Base-by-base conservation (phyloP, 257 asterid species). In the Capsicum baccatum region DNA sequence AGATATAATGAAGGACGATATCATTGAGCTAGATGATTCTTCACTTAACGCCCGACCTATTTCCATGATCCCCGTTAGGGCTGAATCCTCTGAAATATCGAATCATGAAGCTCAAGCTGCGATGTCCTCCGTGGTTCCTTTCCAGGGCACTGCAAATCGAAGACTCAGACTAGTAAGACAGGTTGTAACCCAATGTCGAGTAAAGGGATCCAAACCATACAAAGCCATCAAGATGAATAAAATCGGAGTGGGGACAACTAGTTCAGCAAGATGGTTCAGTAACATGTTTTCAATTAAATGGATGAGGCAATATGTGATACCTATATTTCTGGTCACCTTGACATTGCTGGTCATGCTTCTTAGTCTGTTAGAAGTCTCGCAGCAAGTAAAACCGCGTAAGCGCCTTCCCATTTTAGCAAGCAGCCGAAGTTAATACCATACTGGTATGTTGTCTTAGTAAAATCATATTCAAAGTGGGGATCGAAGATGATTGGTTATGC, bases 1-100 rank as follows among this genome's bases (percentile, higher is more conserved):
- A 0, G 99, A 96, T 86, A 92, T 96, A 85, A 89, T 96, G 97
- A 89, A 92, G 82, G 98, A 96, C 71, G 97, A 96, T 85, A 96
- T 96, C 62, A 87, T 96, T 11, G 83, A 87, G 83, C 92, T 94
- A 42, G 99, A 93, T 17, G 94, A 95, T 44, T 82, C 92, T 50
- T 84, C 93, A 9, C 56, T 83, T 35, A 37, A 83, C 6, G 55
- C 52, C 11, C 63, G 26, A 67, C 54, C 90, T 56, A 79, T 82
- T 59, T 44, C 66, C 39, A 33, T 63, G 84, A 78, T 50, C 50
- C 54, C 69, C 7, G 9, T 48, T n/a, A 83, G 80, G 64, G 48
- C 79, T 6, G 89, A 83, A 67, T 35, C 86, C 71, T 79, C 64
- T 67, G 79, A 37, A 48, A 83, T 63, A 47, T 81, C 87, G 8